Conservation (phyloP, 164 flowering plant genomes). For the Vitis cinerea region DNA sequence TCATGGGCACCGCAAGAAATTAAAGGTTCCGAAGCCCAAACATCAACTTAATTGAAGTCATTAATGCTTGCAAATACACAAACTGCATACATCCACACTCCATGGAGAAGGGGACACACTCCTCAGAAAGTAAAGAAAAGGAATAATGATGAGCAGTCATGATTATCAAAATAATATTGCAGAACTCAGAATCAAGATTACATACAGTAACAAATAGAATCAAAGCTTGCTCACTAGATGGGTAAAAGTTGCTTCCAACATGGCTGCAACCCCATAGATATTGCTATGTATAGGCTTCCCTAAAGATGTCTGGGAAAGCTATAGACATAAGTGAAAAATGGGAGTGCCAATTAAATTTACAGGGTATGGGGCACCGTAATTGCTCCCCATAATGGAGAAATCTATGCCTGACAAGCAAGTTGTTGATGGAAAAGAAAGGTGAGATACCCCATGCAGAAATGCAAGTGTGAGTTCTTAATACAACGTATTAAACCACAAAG, state of each 20-base stretch:
- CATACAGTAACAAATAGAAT: not conserved
- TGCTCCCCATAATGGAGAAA: too few species aligned
- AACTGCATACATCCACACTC: too few species aligned
- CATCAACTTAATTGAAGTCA: not conserved
- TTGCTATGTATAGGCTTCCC: not conserved
- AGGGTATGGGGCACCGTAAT: not conserved
- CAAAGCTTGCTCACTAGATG: not conserved
- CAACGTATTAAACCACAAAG: slow-evolving; percentile 43
- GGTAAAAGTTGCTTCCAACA: not conserved
- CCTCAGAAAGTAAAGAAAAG: too few species aligned
- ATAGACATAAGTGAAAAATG: not conserved
- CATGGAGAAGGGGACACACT: too few species aligned
- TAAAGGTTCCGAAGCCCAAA: not conserved
- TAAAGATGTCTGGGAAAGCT: not conserved
- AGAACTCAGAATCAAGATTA: too few species aligned
- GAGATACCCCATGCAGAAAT: not conserved
- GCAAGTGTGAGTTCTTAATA: slow-evolving; percentile 10
- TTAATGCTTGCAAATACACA: too few species aligned
- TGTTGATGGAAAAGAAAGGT: not conserved
- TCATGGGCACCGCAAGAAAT: not conserved
- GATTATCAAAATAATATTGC: too few species aligned
- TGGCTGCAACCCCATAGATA: not conserved
- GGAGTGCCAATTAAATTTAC: not conserved
- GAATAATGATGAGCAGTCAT: too few species aligned
- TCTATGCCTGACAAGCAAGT: not conserved